phyloP scores from a whole-genome alignment of 352 stramenopile genomes.

The Phytophthora litchii region DNA sequence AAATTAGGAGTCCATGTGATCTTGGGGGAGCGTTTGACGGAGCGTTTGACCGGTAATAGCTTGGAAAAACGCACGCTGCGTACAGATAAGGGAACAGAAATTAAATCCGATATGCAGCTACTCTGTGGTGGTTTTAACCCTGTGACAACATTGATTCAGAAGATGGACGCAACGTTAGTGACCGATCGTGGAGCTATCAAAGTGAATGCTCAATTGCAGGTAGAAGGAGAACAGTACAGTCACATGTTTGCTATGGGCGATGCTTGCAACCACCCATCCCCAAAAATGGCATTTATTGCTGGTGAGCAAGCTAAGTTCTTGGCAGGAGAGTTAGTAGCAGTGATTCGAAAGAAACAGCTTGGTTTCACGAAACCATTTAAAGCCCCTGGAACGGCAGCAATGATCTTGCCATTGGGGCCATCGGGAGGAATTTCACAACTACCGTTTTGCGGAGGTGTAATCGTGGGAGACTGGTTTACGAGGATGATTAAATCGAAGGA shows the following conservation, averaged over 20 bases:
- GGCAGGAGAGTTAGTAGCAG: conserved; percentile 19
- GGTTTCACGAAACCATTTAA: conserved; percentile 32
- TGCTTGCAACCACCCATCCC: conserved; percentile 41
- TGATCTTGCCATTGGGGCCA: conserved; percentile 43
- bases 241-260: conserved; percentile 50
- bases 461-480: conserved; percentile 40
- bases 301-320: conserved; percentile 38
- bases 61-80: conserved; percentile 29
- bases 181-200: conserved; percentile 27
- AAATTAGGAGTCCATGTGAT: conserved; percentile 36
- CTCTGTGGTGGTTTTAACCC: conserved; percentile 38
- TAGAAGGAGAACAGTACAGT: conserved; percentile 31
- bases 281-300: conserved; percentile 43
- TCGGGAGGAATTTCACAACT: conserved; percentile 43
- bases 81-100: conserved; percentile 37
- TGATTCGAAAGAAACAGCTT: conserved; percentile 28
- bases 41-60: conserved; percentile 25
- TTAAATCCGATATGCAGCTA: conserved; percentile 43
- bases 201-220: conserved; percentile 35
- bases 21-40: conserved; percentile 29
- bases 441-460: conserved; percentile 33
- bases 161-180: conserved; percentile 27
- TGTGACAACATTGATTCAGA: conserved; percentile 16
- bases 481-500: conserved; percentile 40
- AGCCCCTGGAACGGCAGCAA: conserved; percentile 20